Evolutionary conservation across 208 protist species (phyloP).

Genomic region (Trichomonas tenax): DNA sequence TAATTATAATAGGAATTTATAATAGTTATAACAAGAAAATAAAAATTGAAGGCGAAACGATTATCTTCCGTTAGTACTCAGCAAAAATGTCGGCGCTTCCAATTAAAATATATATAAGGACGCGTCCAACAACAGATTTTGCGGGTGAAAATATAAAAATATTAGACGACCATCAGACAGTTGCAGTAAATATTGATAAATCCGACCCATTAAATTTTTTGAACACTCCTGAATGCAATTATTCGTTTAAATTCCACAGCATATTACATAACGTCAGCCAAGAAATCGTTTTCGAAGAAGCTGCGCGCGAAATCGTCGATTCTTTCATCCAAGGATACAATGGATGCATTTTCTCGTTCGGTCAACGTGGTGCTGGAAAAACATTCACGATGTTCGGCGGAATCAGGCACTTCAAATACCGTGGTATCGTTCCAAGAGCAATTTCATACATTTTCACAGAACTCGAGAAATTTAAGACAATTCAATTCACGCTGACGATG

Average conservation of each 20-base stretch:
- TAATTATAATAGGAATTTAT: no score
- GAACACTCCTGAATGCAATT: conserved; percentile 5
- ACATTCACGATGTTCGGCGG: conserved; percentile 23
- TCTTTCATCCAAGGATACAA: conserved; percentile 24
- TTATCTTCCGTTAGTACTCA: neutral
- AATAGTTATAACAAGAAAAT: no score
- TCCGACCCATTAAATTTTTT: conserved; percentile 20
- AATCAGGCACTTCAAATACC: conserved; percentile 1
- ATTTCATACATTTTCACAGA: conserved; percentile 20
- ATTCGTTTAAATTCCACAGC: conserved; percentile 18
- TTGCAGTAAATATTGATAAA: conserved; percentile 19
- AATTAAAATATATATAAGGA: conserved; percentile 11
- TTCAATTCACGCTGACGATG: neutral
- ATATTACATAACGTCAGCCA: conserved; percentile 4
- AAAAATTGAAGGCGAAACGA: neutral
- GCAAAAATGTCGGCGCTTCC: neutral
- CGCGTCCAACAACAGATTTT: conserved; percentile 19
- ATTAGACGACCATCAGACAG: neutral
- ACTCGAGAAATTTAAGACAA: conserved; percentile 2
- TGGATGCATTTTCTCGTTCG: conserved; percentile 1
- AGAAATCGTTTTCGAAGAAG: conserved; percentile 22
- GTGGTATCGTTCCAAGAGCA: conserved; percentile 17
- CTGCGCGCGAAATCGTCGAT: conserved; percentile 19
- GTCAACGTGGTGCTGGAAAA: neutral
- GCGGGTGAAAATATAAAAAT: conserved; percentile 2